Percentiles rank a stretch among this genome's conserved stretches.
Conservation (phyloP, 129 eudicot species). For the Deinandra increscens region DNA sequence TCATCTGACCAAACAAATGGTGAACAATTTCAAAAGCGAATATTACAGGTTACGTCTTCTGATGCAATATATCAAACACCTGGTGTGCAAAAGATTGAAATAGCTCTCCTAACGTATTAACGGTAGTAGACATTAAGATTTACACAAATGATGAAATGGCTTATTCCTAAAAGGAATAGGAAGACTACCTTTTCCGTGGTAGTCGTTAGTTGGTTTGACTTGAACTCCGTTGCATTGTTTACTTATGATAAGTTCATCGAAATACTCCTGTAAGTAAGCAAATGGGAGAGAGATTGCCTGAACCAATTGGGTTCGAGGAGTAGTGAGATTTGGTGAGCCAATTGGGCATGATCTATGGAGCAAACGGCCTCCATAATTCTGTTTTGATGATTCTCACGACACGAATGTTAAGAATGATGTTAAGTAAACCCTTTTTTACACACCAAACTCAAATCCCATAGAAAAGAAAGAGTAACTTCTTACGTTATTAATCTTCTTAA, state of each 20-base stretch:
- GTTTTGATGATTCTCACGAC: too few species aligned
- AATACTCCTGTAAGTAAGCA: constrained; percentile 49
- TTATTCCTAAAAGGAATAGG: background rate
- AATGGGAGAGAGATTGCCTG: constrained; percentile 39
- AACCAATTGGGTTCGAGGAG: constrained; percentile 64
- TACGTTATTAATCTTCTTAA: too few species aligned
- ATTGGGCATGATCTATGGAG: constrained; percentile 52
- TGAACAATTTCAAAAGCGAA: background rate
- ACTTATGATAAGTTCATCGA: constrained; percentile 40
- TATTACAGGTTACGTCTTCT: background rate
- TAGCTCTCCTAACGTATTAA: background rate
- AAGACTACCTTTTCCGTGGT: constrained; percentile 65
- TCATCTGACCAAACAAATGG: constrained; percentile 32
- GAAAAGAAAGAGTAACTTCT: too few species aligned
- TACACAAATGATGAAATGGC: background rate
- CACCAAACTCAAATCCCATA: too few species aligned
- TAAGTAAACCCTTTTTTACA: too few species aligned
- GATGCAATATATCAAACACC: constrained; percentile 24
- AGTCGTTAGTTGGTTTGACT: constrained; percentile 48
- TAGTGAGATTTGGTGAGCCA: constrained; percentile 50
- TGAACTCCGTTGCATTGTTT: constrained; percentile 48
- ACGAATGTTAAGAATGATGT: too few species aligned
- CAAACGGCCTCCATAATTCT: constrained; percentile 46
- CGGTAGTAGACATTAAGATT: background rate
- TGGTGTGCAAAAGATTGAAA: constrained; percentile 31